Conservation (phyloP, 2,329 filamentous ascomycete genomes). For the Arthroderma sp. region DNA sequence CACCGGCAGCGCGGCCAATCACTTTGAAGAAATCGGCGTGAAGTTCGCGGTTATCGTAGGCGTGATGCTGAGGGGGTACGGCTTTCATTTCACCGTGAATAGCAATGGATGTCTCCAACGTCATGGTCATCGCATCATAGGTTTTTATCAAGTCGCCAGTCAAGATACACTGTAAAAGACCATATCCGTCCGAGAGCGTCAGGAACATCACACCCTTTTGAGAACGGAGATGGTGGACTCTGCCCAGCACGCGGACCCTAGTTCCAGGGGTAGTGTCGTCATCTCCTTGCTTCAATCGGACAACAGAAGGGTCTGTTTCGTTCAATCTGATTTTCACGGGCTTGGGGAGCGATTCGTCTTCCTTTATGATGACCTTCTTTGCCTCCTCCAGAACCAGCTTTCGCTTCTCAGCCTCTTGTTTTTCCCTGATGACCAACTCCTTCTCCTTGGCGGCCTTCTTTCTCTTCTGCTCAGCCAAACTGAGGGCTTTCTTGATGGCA, state of each 20-base stretch:
- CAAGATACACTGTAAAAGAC: conserved; percentile 72
- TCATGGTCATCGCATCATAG: conserved; percentile 79
- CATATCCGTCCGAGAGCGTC: conserved; percentile 73
- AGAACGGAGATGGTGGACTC: conserved; percentile 65
- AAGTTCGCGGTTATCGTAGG: conserved; percentile 73
- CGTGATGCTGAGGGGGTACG: conserved; percentile 63
- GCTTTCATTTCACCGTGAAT: conserved; percentile 73
- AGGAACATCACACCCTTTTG: conserved; percentile 82
- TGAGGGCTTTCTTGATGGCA: conserved; percentile 71
- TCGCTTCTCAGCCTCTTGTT: conserved; percentile 58
- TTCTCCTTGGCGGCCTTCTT: conserved; percentile 73
- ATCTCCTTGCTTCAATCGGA: conserved; percentile 40
- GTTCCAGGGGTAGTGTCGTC: conserved; percentile 44
- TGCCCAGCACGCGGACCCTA: conserved; percentile 65
- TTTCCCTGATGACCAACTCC: conserved; percentile 56
- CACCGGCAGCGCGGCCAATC: conserved; percentile 65
- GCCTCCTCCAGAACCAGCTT: conserved; percentile 64
- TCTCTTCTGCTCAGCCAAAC: conserved; percentile 60
- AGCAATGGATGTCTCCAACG: conserved; percentile 74
- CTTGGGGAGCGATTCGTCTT: conserved; percentile 60
- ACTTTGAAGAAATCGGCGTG: conserved; percentile 83
- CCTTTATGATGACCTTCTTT: conserved; percentile 59
- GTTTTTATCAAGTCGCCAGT: conserved; percentile 72
- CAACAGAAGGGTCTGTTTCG: conserved; percentile 48
- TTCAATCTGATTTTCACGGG: conserved; percentile 64